Evolutionary conservation across 345 rosid species (phyloP), one percentile per base, ranked within the genome.

Genomic region (Sisymbrium altissimum): DNA sequence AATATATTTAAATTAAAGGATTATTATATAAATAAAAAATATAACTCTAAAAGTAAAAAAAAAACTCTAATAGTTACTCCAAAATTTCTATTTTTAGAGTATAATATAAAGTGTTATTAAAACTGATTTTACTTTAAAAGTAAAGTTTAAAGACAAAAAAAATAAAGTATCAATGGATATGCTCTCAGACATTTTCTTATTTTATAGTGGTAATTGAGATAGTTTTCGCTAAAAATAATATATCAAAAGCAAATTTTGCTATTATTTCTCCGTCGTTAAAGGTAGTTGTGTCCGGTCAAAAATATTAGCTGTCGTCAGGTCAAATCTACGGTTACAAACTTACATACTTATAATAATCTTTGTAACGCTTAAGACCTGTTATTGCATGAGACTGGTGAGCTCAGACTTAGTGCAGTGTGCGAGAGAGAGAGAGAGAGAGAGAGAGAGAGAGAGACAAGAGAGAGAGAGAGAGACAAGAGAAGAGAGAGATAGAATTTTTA

Each of bases 371-470:
- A n/a, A n/a, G n/a, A n/a, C n/a, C n/a, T 9, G 44, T 40, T 65
- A 39, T 48, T 71, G 60, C 60, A 65, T 73, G 72, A 73, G 44
- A 62, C 53, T 72, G 10, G 38, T 72, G 63, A 72, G 64, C 70
- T 73, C 30, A 25, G 30, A 52, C 57, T n/a, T 23, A 52, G 46
- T 54, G 44, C 38, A 23, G 64, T 53, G 46, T 40, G 38, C 14
- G 32, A 18, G 59, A 71, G 25, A 69, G 65, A 50, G 25, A 29
- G 29, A 72, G 44, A 68, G 69, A 58, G 25, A 30, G 29, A 49
- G 48, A 18, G 66, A 68, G 21, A 55, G 70, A 53, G 21, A 19
- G 27, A 32, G 3, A 30, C 18, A 59, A 68, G 21, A 65, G 65
- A 53, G 21, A 19, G 46, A 27, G 66, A 68, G 21, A 65, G 65